Conservation (phyloP, 31 red algal species). For the Odonthalia washingtoniensis region DNA sequence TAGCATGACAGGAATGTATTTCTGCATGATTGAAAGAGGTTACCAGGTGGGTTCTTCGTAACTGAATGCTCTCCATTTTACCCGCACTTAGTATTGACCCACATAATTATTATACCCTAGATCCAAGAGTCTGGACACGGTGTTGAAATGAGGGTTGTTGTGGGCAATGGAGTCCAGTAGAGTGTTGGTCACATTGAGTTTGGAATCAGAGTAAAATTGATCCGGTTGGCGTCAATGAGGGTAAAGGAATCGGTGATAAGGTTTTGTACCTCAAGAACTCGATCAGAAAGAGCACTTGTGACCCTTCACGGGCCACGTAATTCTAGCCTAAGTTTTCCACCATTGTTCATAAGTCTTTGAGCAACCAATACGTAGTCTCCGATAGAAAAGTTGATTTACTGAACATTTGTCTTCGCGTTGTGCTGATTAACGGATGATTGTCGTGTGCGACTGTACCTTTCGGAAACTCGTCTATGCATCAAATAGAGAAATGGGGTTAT, state of each 20-base stretch:
- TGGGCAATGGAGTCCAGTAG: background rate
- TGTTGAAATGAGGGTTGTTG: background rate
- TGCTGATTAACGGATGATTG: too few species aligned
- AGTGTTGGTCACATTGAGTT: background rate
- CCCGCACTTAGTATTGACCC: conserved; percentile 6
- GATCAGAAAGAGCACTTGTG: background rate
- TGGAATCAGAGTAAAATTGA: background rate
- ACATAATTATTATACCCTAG: background rate
- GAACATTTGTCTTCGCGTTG: too few species aligned
- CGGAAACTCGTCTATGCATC: too few species aligned
- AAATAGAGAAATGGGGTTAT: too few species aligned
- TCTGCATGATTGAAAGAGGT: background rate
- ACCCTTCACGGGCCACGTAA: too few species aligned
- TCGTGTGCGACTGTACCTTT: too few species aligned
- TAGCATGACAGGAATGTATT: conserved; percentile 37
- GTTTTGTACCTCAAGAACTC: background rate
- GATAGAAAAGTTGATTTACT: too few species aligned
- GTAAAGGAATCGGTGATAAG: background rate
- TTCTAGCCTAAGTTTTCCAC: too few species aligned
- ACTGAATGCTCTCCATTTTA: conserved; percentile 25
- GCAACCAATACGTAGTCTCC: too few species aligned
- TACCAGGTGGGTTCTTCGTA: conserved; percentile 10
- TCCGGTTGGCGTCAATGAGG: background rate
- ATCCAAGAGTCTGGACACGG: background rate
- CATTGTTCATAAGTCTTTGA: too few species aligned